A percentile compares a stretch with the other conserved stretches of the same genome.
Conservation (phyloP, 1,284 basidiomycete species). For the Inonotus hispidus region DNA sequence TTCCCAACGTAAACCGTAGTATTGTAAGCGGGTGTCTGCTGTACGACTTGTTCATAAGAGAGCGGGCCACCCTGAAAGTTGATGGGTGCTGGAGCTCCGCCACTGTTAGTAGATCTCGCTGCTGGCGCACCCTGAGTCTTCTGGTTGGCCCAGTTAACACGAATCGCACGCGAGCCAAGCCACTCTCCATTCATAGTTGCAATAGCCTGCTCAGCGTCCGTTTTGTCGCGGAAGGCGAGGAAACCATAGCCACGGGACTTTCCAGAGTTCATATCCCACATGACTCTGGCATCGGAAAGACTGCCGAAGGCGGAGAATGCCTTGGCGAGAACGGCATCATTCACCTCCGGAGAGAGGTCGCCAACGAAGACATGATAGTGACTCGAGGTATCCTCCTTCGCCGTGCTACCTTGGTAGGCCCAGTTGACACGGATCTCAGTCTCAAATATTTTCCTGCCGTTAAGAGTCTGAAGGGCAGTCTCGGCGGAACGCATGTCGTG, state of each 20-base stretch:
- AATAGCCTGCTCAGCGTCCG: conserved; percentile 97
- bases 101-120: conserved; percentile 37
- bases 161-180: conserved; percentile 94
- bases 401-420: conserved; percentile 95
- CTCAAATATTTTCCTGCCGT: conserved; percentile 97
- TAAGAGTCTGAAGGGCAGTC: conserved; percentile 92
- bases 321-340: conserved; percentile 93
- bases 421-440: conserved; percentile 97
- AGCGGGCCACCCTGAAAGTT: conserved; percentile 83
- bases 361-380: conserved; percentile 99
- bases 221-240: conserved; percentile 91
- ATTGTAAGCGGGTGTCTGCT: conserved; percentile 88
- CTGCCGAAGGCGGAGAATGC: conserved; percentile 94
- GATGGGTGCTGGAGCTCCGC: conserved; percentile 73
- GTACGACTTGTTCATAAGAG: conserved; percentile 83
- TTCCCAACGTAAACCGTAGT: conserved; percentile 98
- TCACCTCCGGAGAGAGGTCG: conserved; percentile 96
- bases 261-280: conserved; percentile 99
- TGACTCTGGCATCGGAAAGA: conserved; percentile 94
- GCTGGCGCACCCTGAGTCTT: conserved; percentile 75
- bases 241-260: conserved; percentile 95
- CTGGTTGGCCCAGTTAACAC: conserved; percentile 99
- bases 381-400: conserved; percentile 92
- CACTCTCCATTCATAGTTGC: conserved; percentile 99
- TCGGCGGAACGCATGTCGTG: conserved; percentile 97